Base-by-base conservation (phyloP, 2,329 filamentous ascomycete species). In the Xylaria digitata region DNA sequence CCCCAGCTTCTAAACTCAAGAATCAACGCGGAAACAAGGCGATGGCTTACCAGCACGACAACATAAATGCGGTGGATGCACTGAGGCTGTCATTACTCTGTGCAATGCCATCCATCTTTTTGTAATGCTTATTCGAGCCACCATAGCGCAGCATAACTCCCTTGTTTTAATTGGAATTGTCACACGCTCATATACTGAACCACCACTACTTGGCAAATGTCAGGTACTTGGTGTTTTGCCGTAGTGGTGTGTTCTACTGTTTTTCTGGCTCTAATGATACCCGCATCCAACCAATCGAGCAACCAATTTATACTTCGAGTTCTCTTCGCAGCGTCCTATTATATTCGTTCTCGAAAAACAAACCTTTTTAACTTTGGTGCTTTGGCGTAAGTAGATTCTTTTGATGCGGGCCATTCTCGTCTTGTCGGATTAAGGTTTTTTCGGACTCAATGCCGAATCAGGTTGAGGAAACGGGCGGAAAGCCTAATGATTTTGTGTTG, bases 261-360 rank as follows among this genome's bases (percentile, higher is more conserved):
- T 59, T 65, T 48, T 19, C 32, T 30, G 42, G 49, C 59, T 61
- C 46, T 19, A 32, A 67, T 49, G 65, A 69, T 69, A 70, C 63
- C 63, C 63, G 37, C 42, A 46, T 52, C 32, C 42, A 56, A 59
- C 26, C 66, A 63, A 34, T n/a, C 15, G 49, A 30, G 13, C 46
- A 56, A 52, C 46, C 40, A 45, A 19, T 42, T 49, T 75, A 69
- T 65, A 60, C 65, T 73, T 74, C 71, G 68, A 71, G 67, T 74
- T 73, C 68, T 49, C 71, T 75, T 73, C 71, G 46, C 60, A 71
- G 59, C 61, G 45, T 48, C 61, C 49, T 40, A 63, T 52, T 60
- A 65, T 48, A 53, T 57, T 64, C 66, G 56, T 71, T 71, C 66
- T 57, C 45, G 61, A 63, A 61, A 70, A 72, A 69, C n/a, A 66